These are phyloP conservation scores for Albophoma yamanashiensis DNA, from an alignment of 2,329 filamentous ascomycete species.

Conservation along the genomic window DNA sequence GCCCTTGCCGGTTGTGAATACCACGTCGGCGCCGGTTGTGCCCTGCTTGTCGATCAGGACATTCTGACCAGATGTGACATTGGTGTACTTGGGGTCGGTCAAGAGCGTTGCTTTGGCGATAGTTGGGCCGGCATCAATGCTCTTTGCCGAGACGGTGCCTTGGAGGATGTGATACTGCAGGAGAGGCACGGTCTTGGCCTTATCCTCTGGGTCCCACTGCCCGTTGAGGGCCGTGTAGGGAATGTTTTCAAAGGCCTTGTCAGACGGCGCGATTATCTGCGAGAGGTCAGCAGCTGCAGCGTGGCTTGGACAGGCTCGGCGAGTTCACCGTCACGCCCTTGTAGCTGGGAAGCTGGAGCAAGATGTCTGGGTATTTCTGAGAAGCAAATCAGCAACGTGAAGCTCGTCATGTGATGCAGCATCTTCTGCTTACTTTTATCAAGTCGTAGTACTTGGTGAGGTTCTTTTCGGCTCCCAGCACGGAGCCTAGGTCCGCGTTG, in stretches of 20 bases:
- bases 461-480: constrained; percentile 27
- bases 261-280: constrained; percentile 45
- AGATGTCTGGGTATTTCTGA: constrained; percentile 35
- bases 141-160: constrained; percentile 31
- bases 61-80: constrained; percentile 38
- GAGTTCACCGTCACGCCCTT: constrained; percentile 31
- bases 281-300: neutral
- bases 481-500: constrained; percentile 24
- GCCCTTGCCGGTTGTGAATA: constrained; percentile 40
- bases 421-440: constrained; percentile 24
- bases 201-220: constrained; percentile 33
- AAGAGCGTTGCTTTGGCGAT: constrained; percentile 33
- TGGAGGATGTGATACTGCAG: constrained; percentile 53
- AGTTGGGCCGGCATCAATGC: constrained; percentile 24
- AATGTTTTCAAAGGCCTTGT: constrained; percentile 45
- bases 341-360: constrained; percentile 31
- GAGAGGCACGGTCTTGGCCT: constrained; percentile 33
- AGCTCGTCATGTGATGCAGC: neutral
- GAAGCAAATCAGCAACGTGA: neutral
- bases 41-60: constrained; percentile 34
- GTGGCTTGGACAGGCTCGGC: neutral
- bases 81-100: constrained; percentile 28
- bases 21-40: constrained; percentile 19
- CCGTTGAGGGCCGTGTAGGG: constrained; percentile 37
- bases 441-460: constrained; percentile 32